Conservation (phyloP, 148 eudicot genomes). For the Silene uniflora region DNA sequence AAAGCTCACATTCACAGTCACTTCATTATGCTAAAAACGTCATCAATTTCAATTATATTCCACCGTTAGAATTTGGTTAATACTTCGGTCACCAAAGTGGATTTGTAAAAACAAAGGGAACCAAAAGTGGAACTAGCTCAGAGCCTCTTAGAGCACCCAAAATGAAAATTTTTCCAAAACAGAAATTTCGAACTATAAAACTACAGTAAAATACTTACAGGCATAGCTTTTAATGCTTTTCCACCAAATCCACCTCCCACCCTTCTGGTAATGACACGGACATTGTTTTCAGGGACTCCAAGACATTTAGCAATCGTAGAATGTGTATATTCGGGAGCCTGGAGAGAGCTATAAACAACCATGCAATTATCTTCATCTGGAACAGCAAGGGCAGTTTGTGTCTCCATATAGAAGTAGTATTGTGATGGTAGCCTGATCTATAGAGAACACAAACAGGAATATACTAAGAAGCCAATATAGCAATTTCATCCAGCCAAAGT, state of each 20-base stretch:
- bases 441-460: conserved; percentile 20
- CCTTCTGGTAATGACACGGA: conserved; percentile 85
- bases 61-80: background rate
- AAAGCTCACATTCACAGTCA: too few species aligned
- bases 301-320: conserved; percentile 59
- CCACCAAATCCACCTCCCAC: conserved; percentile 99
- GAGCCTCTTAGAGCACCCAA: too few species aligned
- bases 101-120: too few species aligned
- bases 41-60: too few species aligned
- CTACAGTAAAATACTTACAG: conserved; percentile 45
- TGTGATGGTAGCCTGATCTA: conserved; percentile 78
- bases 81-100: too few species aligned
- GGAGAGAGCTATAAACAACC: conserved; percentile 73
- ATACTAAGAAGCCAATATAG: background rate
- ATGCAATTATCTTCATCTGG: conserved; percentile 93
- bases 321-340: conserved; percentile 66
- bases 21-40: too few species aligned
- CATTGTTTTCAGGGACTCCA: conserved; percentile 76
- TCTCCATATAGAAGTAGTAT: conserved; percentile 82
- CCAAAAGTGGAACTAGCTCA: too few species aligned
- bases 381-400: conserved; percentile 73
- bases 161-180: too few species aligned
- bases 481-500: background rate
- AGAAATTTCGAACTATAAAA: too few species aligned
- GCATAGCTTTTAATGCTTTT: conserved; percentile 61